Evolutionary conservation across 2,329 filamentous ascomycete species (phyloP).

Genomic region (Fusarium foetens): DNA sequence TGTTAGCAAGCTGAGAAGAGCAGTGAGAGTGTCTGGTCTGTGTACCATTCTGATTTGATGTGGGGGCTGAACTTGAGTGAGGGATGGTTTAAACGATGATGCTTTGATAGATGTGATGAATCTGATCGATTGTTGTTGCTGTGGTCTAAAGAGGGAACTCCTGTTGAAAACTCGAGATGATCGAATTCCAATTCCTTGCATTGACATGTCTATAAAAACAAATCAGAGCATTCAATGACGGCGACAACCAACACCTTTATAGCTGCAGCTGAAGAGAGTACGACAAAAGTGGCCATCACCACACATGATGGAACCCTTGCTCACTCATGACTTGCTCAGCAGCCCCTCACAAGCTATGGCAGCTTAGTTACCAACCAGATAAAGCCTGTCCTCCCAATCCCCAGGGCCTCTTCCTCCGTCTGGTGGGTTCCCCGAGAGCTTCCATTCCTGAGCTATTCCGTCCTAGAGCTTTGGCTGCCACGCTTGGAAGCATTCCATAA

Average conservation of each 20-base stretch:
- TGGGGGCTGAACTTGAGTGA: neutral
- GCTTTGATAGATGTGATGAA: constrained; percentile 19
- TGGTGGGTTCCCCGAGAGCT: constrained; percentile 19
- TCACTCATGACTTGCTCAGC: constrained; percentile 43
- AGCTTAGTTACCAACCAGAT: constrained; percentile 12
- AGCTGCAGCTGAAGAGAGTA: constrained; percentile 10
- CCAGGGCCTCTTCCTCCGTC: neutral
- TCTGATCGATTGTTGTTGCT: constrained; percentile 13
- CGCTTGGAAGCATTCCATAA: constrained; percentile 38
- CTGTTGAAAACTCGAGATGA: constrained; percentile 26
- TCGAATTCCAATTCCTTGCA: constrained; percentile 35
- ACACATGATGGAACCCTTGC: constrained; percentile 14
- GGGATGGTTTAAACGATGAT: neutral
- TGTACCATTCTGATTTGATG: constrained; percentile 43
- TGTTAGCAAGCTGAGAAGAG: constrained; percentile 21
- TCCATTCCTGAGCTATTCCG: constrained; percentile 12
- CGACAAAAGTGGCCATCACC: constrained; percentile 24
- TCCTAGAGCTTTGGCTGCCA: constrained; percentile 4
- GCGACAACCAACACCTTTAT: constrained; percentile 38
- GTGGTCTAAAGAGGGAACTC: constrained; percentile 1
- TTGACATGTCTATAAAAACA: constrained; percentile 33
- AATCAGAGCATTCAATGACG: constrained; percentile 23
- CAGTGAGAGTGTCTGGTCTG: neutral
- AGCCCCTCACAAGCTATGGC: constrained; percentile 29
- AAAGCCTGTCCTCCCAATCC: constrained; percentile 13